A percentile compares a stretch with the other conserved stretches of the same genome.
These are phyloP conservation scores for Aspergillus chevalieri DNA, from an alignment of 2,329 filamentous ascomycete species.

Conservation along the genomic window DNA sequence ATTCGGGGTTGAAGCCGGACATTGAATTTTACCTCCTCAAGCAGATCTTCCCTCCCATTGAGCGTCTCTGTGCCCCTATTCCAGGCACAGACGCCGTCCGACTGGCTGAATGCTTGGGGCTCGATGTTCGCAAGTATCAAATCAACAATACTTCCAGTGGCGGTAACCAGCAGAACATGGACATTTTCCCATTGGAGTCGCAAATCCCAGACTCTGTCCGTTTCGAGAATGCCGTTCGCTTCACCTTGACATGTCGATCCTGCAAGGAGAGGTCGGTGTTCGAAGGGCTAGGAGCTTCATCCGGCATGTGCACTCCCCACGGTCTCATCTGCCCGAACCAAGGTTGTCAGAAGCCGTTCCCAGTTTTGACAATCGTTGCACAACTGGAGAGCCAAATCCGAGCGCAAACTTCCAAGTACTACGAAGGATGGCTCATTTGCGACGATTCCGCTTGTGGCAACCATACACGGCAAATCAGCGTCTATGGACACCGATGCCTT, in stretches of 20 bases:
- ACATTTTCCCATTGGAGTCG: conserved; percentile 86
- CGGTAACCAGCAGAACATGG: conserved; percentile 51
- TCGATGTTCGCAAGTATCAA: conserved; percentile 83
- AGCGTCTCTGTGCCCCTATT: conserved; percentile 95
- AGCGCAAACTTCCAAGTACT: conserved; percentile 72
- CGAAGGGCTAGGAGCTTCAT: conserved; percentile 62
- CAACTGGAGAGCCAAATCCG: conserved; percentile 85
- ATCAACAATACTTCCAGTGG: conserved; percentile 57
- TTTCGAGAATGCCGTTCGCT: conserved; percentile 72
- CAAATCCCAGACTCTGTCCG: conserved; percentile 88
- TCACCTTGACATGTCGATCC: conserved; percentile 71
- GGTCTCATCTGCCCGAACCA: conserved; percentile 65
- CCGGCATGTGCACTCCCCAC: conserved; percentile 60
- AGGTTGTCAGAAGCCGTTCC: conserved; percentile 59
- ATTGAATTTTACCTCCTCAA: conserved; percentile 98
- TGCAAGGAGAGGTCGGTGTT: conserved; percentile 71
- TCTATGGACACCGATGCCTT: conserved; percentile 84
- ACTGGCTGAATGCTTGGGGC: conserved; percentile 85
- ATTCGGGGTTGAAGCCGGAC: conserved; percentile 72
- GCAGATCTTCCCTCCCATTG: conserved; percentile 95
- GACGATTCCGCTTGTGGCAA: conserved; percentile 82
- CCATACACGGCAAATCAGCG: conserved; percentile 84
- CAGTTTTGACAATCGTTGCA: conserved; percentile 69
- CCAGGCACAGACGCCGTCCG: conserved; percentile 83
- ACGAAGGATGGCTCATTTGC: conserved; percentile 86